A percentile compares a stretch with the other conserved stretches of the same genome.
Evolutionary conservation across 1,284 basidiomycete genomes (phyloP).

Genomic region (Microbotryum lychnidis-dioicae): DNA sequence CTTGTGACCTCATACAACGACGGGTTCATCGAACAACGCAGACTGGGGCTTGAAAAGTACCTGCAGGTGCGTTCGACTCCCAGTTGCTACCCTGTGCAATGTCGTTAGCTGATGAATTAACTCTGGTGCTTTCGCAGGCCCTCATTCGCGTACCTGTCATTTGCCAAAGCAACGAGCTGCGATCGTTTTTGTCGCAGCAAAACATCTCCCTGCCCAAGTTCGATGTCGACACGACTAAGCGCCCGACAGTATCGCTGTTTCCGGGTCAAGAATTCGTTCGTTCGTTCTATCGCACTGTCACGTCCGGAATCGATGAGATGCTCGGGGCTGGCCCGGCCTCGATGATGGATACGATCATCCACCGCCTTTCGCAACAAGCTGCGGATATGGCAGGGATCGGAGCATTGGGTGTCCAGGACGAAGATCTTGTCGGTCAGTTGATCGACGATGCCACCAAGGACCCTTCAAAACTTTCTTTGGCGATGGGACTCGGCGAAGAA

Average conservation of each 20-base stretch:
- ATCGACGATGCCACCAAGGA: constrained; percentile 37
- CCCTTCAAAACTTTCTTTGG: neutral
- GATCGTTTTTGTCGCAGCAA: constrained; percentile 77
- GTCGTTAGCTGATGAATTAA: neutral
- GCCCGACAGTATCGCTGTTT: constrained; percentile 40
- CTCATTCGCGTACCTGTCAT: constrained; percentile 63
- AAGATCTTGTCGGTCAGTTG: constrained; percentile 70
- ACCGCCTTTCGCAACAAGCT: constrained; percentile 74
- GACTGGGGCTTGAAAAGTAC: constrained; percentile 74
- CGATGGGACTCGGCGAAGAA: constrained; percentile 21
- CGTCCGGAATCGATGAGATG: constrained; percentile 87
- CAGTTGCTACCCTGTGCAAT: constrained; percentile 39
- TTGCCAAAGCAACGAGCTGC: constrained; percentile 73
- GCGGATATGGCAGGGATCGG: constrained; percentile 76
- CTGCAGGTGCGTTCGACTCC: constrained; percentile 52
- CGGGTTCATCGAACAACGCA: constrained; percentile 72
- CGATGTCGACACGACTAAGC: constrained; percentile 1
- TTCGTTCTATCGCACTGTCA: constrained; percentile 75
- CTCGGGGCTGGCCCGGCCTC: constrained; percentile 67
- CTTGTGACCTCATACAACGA: constrained; percentile 66
- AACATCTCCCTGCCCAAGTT: constrained; percentile 33
- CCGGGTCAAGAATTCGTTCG: constrained; percentile 64
- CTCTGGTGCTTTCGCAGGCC: constrained; percentile 46
- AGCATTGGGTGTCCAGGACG: constrained; percentile 67
- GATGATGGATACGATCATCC: constrained; percentile 88